Conservation (phyloP, 192 early-diverging fungal genomes). For the Coemansia sp. region DNA sequence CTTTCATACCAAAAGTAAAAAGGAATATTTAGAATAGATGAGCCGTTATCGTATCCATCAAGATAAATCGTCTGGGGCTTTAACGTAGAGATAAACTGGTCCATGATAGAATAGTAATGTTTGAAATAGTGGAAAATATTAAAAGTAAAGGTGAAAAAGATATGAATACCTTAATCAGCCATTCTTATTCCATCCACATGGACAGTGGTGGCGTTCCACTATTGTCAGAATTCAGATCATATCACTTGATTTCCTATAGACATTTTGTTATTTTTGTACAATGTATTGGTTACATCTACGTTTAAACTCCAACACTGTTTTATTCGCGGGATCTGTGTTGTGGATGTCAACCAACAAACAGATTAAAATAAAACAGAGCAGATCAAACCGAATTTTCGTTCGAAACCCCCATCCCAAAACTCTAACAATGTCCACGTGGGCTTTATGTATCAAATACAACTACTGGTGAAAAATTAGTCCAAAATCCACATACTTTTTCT, state of each 20-base stretch:
- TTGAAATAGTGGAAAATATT: background rate
- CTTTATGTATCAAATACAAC: background rate
- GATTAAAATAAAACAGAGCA: no score
- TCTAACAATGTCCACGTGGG: background rate
- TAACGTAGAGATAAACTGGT: background rate
- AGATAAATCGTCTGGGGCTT: constrained; percentile 12
- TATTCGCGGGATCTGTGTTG: no score
- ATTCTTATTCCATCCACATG: background rate
- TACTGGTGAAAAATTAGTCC: no score
- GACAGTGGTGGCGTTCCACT: background rate
- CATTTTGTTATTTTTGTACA: background rate
- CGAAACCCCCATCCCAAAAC: no score
- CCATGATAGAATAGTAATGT: constrained; percentile 3
- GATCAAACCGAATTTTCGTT: no score
- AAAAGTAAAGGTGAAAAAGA: background rate
- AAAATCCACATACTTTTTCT: background rate
- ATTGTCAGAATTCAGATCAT: background rate
- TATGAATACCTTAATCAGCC: no score
- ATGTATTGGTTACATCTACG: no score
- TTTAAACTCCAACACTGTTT: no score
- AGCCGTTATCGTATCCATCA: constrained; percentile 6
- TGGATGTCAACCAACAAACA: no score
- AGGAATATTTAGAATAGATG: constrained; percentile 13
- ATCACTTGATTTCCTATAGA: background rate
- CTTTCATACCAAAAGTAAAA: constrained; percentile 16